A percentile compares a stretch with the other conserved stretches of the same genome.
phyloP scores from a whole-genome alignment of 768 basidiomycete genomes.

The Strobilomyces confusus region DNA sequence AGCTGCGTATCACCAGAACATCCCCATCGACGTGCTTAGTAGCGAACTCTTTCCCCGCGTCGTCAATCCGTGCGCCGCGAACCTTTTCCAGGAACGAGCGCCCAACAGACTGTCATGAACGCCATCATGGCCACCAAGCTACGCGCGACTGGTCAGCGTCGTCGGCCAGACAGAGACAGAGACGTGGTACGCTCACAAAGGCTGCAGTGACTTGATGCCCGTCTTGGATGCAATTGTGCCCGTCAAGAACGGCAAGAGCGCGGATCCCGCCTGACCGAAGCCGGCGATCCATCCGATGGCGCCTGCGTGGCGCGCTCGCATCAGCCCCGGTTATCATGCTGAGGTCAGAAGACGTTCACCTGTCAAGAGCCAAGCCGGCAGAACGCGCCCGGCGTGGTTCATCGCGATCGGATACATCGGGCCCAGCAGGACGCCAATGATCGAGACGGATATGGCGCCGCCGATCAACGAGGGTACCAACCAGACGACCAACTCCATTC shows the following conservation, averaged over 20 bases:
- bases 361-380: slow-evolving; percentile 67
- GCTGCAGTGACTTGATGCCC: slow-evolving; percentile 44
- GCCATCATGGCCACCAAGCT: slow-evolving; percentile 40
- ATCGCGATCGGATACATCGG: slow-evolving; percentile 56
- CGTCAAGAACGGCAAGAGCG: slow-evolving; percentile 68
- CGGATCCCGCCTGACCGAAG: slow-evolving; percentile 69
- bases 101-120: slow-evolving; percentile 41
- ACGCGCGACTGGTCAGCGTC: neutral
- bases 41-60: too few species aligned
- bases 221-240: slow-evolving; percentile 62
- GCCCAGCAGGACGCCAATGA: slow-evolving; percentile 53
- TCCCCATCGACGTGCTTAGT: too few species aligned
- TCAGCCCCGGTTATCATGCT: neutral
- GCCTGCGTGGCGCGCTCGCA: slow-evolving; percentile 24
- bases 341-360: slow-evolving; percentile 22
- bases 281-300: slow-evolving; percentile 68
- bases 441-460: slow-evolving; percentile 50
- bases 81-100: slow-evolving; percentile 34
- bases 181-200: slow-evolving; percentile 23
- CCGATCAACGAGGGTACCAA: slow-evolving; percentile 49
- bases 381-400: slow-evolving; percentile 62
- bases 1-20: too few species aligned
- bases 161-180: neutral
- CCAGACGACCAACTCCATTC: slow-evolving; percentile 57
- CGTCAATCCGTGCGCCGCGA: slow-evolving; percentile 17